These are phyloP conservation scores for Zygoascus tannicola DNA, from an alignment of 805 yeast species.

Conservation along the genomic window DNA sequence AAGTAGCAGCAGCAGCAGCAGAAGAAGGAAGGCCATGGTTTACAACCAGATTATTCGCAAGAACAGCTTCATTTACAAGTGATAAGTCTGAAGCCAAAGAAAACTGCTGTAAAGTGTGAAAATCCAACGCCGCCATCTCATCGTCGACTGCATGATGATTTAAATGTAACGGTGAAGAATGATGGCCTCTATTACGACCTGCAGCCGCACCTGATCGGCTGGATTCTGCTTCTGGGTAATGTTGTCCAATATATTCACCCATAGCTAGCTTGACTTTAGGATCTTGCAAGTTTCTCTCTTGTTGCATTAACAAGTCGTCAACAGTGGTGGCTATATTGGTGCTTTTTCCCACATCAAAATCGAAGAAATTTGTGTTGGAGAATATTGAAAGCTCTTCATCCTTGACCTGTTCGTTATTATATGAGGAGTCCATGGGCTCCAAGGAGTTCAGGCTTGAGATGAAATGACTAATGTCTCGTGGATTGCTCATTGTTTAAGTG, in stretches of 20 bases:
- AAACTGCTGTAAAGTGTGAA: slow-evolving; percentile 24
- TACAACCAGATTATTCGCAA: not conserved
- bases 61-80: slow-evolving; percentile 3
- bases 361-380: slow-evolving; percentile 36
- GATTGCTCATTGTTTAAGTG: slow-evolving; percentile 1
- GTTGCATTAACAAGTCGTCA: slow-evolving; percentile 33
- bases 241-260: not conserved
- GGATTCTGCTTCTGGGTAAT: slow-evolving; percentile 8
- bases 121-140: slow-evolving; percentile 17
- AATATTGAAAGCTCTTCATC: slow-evolving; percentile 34
- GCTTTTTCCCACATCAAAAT: slow-evolving; percentile 35
- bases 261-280: slow-evolving; percentile 10
- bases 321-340: slow-evolving; percentile 34
- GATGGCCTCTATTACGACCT: slow-evolving; percentile 2
- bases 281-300: slow-evolving; percentile 30
- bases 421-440: slow-evolving; percentile 22
- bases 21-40: no score
- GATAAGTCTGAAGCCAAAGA: slow-evolving; percentile 28
- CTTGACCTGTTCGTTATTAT: not conserved
- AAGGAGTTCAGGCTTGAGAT: slow-evolving; percentile 26
- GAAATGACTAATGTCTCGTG: slow-evolving; percentile 22
- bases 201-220: slow-evolving; percentile 8
- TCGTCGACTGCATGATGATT: slow-evolving; percentile 5
- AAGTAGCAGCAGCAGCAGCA: not conserved
- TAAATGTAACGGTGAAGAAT: slow-evolving; percentile 1